A percentile compares a stretch with the other conserved stretches of the same genome.
phyloP scores from a whole-genome alignment of 2,329 filamentous ascomycete species.

The Lomentospora prolificans region DNA sequence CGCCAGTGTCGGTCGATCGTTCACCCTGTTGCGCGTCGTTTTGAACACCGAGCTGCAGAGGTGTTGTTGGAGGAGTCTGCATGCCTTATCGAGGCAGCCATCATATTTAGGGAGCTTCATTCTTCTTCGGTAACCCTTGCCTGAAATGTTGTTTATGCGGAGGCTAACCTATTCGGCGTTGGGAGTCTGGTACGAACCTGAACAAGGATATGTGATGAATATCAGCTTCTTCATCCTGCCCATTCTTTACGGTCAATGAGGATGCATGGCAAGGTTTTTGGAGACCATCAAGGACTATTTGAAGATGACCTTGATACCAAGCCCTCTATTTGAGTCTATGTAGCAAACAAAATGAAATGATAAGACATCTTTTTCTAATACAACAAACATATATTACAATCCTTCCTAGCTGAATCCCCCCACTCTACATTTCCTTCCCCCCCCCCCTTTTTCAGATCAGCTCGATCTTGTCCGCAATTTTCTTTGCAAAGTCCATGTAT shows the following conservation, averaged over 20 bases:
- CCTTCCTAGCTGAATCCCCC: too few species aligned
- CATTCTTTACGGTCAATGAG: too few species aligned
- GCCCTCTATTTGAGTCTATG: not conserved
- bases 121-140: slow-evolving; percentile 6
- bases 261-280: too few species aligned
- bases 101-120: not conserved
- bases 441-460: slow-evolving; percentile 11
- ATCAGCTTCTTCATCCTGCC: too few species aligned
- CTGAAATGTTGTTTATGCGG: not conserved
- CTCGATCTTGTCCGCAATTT: slow-evolving; percentile 36
- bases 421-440: not conserved
- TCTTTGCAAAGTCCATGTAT: slow-evolving; percentile 61
- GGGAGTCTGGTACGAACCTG: not conserved
- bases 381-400: too few species aligned
- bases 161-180: slow-evolving; percentile 5
- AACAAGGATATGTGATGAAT: not conserved
- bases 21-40: too few species aligned
- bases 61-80: not conserved
- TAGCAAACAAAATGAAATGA: not conserved
- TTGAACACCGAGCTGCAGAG: too few species aligned
- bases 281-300: too few species aligned
- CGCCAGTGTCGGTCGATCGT: not conserved
- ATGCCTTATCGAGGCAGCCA: not conserved
- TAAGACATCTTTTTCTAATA: too few species aligned
- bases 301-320: too few species aligned